Evolutionary conservation across 768 basidiomycete genomes (phyloP).

Genomic region (Coprinopsis cinerea): DNA sequence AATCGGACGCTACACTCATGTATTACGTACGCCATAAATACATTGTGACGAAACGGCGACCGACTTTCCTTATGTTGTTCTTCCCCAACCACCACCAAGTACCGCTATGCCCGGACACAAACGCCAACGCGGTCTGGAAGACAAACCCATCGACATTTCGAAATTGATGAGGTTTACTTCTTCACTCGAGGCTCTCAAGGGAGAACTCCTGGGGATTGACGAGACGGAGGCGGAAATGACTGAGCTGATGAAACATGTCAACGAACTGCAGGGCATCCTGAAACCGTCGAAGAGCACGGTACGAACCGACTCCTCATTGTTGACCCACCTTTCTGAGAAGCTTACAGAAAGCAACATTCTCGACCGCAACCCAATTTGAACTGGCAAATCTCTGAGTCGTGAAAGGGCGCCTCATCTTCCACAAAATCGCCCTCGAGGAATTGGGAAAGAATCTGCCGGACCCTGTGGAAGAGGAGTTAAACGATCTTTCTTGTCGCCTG

Average conservation of each 20-base stretch:
- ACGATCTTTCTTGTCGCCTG: constrained; percentile 2
- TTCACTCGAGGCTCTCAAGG: background rate
- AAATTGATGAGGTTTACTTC: constrained; percentile 2
- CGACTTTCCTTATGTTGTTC: too few relatives aligned
- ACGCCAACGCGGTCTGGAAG: background rate
- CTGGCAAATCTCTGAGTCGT: background rate
- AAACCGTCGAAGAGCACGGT: background rate
- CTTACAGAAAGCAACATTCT: constrained; percentile 4
- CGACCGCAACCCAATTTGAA: background rate
- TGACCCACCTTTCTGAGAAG: background rate
- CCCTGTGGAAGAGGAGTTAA: background rate
- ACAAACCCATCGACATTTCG: background rate
- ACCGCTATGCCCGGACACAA: too few relatives aligned
- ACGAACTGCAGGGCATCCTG: background rate
- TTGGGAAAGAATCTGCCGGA: constrained; percentile 4
- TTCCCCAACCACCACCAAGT: too few relatives aligned
- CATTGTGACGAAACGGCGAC: too few relatives aligned
- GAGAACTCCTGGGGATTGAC: background rate
- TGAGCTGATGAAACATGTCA: background rate
- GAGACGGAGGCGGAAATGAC: constrained; percentile 5
- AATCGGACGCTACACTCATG: too few relatives aligned
- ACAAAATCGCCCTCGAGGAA: background rate
- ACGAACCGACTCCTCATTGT: background rate
- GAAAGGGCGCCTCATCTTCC: constrained; percentile 2
- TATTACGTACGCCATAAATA: too few relatives aligned